Evolutionary conservation across 1,284 basidiomycete genomes (phyloP).

Genomic region (Cryptococcus sp.): DNA sequence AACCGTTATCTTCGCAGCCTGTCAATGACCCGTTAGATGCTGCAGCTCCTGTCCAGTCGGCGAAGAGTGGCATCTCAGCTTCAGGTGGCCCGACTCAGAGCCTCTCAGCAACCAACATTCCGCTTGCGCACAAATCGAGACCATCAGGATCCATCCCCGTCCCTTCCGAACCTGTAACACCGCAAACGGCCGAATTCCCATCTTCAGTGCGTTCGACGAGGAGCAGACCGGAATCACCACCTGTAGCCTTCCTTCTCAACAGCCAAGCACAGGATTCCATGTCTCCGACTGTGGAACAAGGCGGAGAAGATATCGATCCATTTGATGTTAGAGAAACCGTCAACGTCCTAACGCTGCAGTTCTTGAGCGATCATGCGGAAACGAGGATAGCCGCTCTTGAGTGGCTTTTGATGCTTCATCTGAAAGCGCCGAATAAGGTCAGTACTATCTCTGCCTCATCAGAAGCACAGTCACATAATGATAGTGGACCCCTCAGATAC

Average conservation of each 20-base stretch:
- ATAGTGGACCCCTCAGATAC: constrained; percentile 60
- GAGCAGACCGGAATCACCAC: constrained; percentile 34
- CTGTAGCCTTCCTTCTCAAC: neutral
- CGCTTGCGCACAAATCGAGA: constrained; percentile 17
- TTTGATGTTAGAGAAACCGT: constrained; percentile 94
- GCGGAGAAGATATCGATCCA: constrained; percentile 62
- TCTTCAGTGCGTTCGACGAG: constrained; percentile 15
- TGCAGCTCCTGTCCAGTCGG: constrained; percentile 2
- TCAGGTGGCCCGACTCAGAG: constrained; percentile 9
- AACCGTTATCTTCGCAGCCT: constrained; percentile 8
- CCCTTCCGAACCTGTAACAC: constrained; percentile 53
- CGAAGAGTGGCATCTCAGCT: constrained; percentile 1
- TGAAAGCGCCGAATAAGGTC: constrained; percentile 93
- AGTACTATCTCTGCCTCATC: constrained; percentile 4
- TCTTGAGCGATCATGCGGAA: constrained; percentile 94
- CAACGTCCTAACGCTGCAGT: constrained; percentile 87
- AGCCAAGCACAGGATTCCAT: constrained; percentile 1
- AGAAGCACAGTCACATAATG: neutral
- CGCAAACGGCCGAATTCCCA: constrained; percentile 41
- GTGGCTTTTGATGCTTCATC: constrained; percentile 98
- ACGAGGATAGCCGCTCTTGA: constrained; percentile 93
- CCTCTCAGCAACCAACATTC: constrained; percentile 13
- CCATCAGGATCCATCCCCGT: constrained; percentile 41
- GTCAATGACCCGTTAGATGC: constrained; percentile 38
- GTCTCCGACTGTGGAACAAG: constrained; percentile 27